A percentile compares a stretch with the other conserved stretches of the same genome.
Evolutionary conservation across 768 basidiomycete genomes (phyloP).

Genomic region (Ramaria sp.): DNA sequence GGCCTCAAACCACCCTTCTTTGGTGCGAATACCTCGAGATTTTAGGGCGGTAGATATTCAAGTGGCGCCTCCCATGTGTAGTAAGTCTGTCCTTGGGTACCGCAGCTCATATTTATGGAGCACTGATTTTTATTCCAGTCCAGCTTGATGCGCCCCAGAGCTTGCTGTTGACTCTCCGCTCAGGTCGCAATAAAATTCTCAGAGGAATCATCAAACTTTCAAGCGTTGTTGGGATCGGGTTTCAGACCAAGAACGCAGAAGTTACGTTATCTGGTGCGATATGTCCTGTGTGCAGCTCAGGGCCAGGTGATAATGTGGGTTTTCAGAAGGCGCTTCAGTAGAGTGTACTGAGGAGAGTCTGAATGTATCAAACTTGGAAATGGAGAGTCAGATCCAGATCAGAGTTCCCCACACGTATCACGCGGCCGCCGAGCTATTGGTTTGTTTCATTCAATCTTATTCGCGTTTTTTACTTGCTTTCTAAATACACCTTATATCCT

Average conservation of each 20-base stretch:
- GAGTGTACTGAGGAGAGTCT: constrained; percentile 7
- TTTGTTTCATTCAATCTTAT: constrained; percentile 28
- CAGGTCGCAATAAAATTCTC: constrained; percentile 58
- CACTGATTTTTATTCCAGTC: constrained; percentile 29
- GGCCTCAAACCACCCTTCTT: constrained; percentile 17
- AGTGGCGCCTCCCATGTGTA: constrained; percentile 42
- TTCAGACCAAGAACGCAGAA: constrained; percentile 7
- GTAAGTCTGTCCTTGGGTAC: constrained; percentile 12
- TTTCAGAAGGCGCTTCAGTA: not conserved
- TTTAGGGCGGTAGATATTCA: constrained; percentile 50
- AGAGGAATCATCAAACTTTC: constrained; percentile 43
- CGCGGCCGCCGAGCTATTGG: constrained; percentile 50
- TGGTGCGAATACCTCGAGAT: constrained; percentile 59
- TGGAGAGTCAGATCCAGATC: constrained; percentile 35
- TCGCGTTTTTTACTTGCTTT: not conserved
- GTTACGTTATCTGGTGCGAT: constrained; percentile 2
- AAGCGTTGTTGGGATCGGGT: constrained; percentile 35
- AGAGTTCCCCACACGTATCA: constrained; percentile 58
- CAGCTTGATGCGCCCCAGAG: constrained; percentile 50
- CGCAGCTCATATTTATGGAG: not conserved
- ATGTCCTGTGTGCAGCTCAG: not conserved
- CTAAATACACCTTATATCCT: not conserved
- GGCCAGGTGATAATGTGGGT: not conserved
- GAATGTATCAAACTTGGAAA: constrained; percentile 29
- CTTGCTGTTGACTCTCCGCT: constrained; percentile 46